Evolutionary conservation across 139 green algal species (phyloP).

Genomic region (Raphidocelis subcapitata): DNA sequence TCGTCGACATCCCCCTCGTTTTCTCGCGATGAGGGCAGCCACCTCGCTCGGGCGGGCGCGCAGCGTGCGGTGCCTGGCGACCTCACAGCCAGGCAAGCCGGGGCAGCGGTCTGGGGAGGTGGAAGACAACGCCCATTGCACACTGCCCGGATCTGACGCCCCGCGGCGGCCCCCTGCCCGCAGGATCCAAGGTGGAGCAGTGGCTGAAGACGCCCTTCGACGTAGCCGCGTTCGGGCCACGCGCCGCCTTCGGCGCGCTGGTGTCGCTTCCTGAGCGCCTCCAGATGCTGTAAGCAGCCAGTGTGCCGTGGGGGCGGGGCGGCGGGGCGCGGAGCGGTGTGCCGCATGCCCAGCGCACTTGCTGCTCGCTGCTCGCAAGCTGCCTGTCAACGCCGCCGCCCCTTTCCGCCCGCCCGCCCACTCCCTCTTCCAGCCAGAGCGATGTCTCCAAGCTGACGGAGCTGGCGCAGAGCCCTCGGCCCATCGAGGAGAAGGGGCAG

Average conservation of each 20-base stretch:
- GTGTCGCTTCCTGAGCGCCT: conserved; percentile 43
- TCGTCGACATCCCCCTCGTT: too few species aligned
- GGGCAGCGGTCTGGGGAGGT: too few species aligned
- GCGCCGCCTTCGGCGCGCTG: conserved; percentile 50
- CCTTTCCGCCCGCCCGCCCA: neutral
- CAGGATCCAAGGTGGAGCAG: conserved; percentile 35
- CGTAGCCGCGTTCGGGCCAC: conserved; percentile 46
- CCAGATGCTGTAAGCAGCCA: conserved; percentile 40
- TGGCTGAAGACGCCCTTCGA: conserved; percentile 59
- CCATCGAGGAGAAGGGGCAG: conserved; percentile 65
- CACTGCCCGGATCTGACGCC: neutral
- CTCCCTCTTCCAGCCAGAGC: conserved; percentile 30
- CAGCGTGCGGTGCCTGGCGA: too few species aligned
- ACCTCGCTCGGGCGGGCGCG: too few species aligned
- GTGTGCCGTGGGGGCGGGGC: too few species aligned
- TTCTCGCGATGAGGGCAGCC: too few species aligned
- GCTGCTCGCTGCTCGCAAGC: too few species aligned
- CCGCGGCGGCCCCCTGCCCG: neutral
- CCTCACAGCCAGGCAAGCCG: too few species aligned
- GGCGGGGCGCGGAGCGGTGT: too few species aligned
- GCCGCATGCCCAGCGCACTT: too few species aligned
- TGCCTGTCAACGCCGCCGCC: too few species aligned
- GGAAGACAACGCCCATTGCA: too few species aligned
- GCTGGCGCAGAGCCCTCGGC: conserved; percentile 59
- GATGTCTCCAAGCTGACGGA: conserved; percentile 52